Base-by-base conservation (phyloP, 2,329 filamentous ascomycete species). In the Lasiodiplodia citricola region DNA sequence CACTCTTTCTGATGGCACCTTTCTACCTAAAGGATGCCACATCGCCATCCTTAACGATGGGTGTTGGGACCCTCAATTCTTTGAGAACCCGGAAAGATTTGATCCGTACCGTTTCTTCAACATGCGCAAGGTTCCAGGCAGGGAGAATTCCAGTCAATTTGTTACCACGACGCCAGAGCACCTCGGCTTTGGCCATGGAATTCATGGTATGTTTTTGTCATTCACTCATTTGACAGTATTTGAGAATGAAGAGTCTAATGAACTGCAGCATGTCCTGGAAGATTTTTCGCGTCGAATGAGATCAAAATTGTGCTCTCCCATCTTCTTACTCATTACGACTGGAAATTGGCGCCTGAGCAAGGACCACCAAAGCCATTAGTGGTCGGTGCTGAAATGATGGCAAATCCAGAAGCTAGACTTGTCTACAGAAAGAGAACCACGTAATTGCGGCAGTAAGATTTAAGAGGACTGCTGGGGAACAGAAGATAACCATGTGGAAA, bases 221-320 rank as follows among this genome's bases (percentile, higher is more conserved):
- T 28, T 28, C 28, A 28, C 28, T 28, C 4, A 28, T 28, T 28
- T 28, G 28, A 28, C 4, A 28, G 4, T 28, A 6, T 7, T 28
- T 28, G 1, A 28, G 28, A 28, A 6, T 28, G 4, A 28, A 28
- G 28, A 28, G 28, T 7, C 28, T 28, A 28, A 28, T 28, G 5
- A 28, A 28, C 28, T 7, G 28, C 5, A 28, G 28, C 28, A 28
- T 79, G 77, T 35, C 76, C 76, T 1, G 77, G 77, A 0, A 70
- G 77, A 7, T 78, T 77, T 70, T 78, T 78, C 21, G 76, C 77
- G 0, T 66, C 72, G 2, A 75, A 75, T 38, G 75, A 78, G 68
- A 77, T 78, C 41, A 79, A 79, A 68, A 74, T 79, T 71, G 72
- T 77, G 13, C 37, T 79, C 3, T 73, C 73, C 38, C 21, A 55